Evolutionary conservation across 345 rosid species (phyloP), one percentile per base, ranked within the genome.

Genomic region (Hypericum androsaemum): DNA sequence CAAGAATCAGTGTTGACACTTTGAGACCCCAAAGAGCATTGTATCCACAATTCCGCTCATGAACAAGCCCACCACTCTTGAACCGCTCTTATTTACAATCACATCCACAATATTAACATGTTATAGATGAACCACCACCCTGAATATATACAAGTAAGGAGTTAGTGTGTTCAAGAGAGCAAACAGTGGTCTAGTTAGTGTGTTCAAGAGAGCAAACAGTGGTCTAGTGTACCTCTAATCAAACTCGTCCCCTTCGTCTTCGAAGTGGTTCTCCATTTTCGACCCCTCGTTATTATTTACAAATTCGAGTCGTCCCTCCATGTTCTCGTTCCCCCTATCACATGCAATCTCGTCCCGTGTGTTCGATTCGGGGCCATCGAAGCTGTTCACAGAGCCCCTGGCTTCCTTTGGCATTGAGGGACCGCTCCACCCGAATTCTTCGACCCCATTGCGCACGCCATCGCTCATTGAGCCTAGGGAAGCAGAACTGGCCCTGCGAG

Each of bases 161-260:
- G n/a, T 47, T 53, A 47, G 6, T 53, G 49, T 43, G 5, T 52
- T 38, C 5, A 9, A 56, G 10, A 35, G 4, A 22, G 4, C 32
- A 22, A 22, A 22, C 32, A 22, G 1, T 22, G 32, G 32, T 22
- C 32, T 22, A 36, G 10, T 47, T 53, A 47, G 6, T 53, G 48
- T 42, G 4, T 52, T 37, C 7, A n/a, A 55, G 12, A 32, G n/a
- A n/a, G n/a, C n/a, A n/a, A n/a, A n/a, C n/a, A n/a, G n/a, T n/a
- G n/a, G n/a, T n/a, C n/a, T n/a, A 39, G 12, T 47, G n/a, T 80
- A 83, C 88, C 88, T 80, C 75, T 83, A 80, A 53, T 70, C 73
- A 57, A 72, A 57, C 67, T 71, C 77, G 10, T 68, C 76, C 14
- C 67, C 75, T 65, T 77, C 80, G 56, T 77, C 82, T 74, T 76